phyloP scores from a whole-genome alignment of 495 filamentous ascomycete species.

The Paragyromitra xinjiangensis region DNA sequence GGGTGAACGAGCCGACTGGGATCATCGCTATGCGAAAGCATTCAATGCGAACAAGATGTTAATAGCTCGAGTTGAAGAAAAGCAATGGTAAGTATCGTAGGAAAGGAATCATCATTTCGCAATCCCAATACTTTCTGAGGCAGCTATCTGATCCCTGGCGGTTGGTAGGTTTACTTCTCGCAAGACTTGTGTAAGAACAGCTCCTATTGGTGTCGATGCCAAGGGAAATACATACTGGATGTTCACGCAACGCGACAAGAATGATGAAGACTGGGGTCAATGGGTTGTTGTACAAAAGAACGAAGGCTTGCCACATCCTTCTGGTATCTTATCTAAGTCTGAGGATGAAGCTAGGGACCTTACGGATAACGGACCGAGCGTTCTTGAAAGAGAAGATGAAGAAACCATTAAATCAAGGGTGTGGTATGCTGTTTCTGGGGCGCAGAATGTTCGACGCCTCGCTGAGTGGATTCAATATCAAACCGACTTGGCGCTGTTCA shows the following conservation, averaged over 20 bases:
- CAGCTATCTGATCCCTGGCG: conserved; percentile 8
- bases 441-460: conserved; percentile 41
- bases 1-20: conserved; percentile 44
- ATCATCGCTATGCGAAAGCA: conserved; percentile 47
- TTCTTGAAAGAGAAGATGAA: conserved; percentile 25
- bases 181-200: conserved; percentile 38
- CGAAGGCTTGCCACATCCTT: conserved; percentile 48
- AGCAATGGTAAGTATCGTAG: conserved; percentile 38
- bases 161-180: conserved; percentile 42
- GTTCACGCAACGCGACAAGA: conserved; percentile 51
- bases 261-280: conserved; percentile 56
- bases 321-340: conserved; percentile 53
- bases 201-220: conserved; percentile 49
- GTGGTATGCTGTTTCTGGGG: conserved; percentile 49
- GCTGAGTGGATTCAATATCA: conserved; percentile 53
- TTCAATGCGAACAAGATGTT: conserved; percentile 48
- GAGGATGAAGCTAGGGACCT: conserved; percentile 33
- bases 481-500: conserved; percentile 42
- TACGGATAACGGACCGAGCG: conserved; percentile 52
- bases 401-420: conserved; percentile 36
- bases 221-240: conserved; percentile 54
- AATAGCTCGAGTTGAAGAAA: conserved; percentile 41
- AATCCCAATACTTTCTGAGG: not conserved
- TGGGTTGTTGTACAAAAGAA: conserved; percentile 55
- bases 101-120: not conserved